phyloP scores from a whole-genome alignment of 106 monocot species.

The Dioscorea zingiberensis region DNA sequence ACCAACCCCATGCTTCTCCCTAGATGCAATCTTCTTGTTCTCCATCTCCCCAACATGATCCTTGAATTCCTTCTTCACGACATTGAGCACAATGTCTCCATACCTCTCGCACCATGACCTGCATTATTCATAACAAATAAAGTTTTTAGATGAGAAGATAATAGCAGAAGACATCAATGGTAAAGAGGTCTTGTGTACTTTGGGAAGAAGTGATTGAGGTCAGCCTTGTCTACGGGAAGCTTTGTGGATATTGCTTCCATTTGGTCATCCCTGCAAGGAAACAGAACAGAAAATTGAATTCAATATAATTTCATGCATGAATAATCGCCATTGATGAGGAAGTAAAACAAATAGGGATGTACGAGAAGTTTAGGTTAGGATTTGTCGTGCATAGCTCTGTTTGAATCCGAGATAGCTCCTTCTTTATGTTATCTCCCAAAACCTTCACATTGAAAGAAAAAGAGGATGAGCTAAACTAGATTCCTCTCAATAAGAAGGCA shows the following conservation, averaged over 20 bases:
- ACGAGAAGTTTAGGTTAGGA: conserved; percentile 43
- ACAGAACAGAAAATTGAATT: no score
- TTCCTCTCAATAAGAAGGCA: no score
- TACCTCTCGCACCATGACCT: conserved; percentile 72
- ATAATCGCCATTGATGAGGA: not conserved
- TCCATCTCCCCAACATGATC: conserved; percentile 71
- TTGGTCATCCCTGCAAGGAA: conserved; percentile 39
- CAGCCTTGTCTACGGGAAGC: conserved; percentile 42
- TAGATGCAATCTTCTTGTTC: conserved; percentile 6
- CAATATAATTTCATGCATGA: not conserved
- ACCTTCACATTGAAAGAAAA: conserved; percentile 23
- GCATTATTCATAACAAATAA: not conserved
- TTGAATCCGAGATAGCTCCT: conserved; percentile 60
- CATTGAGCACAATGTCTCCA: conserved; percentile 61
- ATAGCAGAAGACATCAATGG: no score
- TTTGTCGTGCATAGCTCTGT: conserved; percentile 39
- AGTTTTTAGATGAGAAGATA: not conserved
- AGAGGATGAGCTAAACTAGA: no score
- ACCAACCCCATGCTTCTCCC: conserved; percentile 1
- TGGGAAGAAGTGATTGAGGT: conserved; percentile 51
- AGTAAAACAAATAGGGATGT: not conserved
- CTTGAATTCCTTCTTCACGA: conserved; percentile 73
- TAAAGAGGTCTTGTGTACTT: no score
- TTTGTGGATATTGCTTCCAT: conserved; percentile 56
- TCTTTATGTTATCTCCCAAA: conserved; percentile 68